phyloP scores from a whole-genome alignment of 371 early-diverging fungal species.

The Rhizopus arrhizus region DNA sequence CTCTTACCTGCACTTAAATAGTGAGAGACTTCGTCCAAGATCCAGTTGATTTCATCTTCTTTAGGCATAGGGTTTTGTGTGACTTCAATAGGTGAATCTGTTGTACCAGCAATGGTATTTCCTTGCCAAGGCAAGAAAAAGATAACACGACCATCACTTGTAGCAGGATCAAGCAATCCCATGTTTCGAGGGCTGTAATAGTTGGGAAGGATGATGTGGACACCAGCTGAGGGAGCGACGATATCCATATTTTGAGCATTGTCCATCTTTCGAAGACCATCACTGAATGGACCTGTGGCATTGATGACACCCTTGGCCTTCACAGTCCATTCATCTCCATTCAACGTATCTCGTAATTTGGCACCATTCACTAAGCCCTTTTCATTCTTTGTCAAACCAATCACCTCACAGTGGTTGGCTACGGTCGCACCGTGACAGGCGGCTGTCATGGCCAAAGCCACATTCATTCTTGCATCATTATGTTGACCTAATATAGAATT shows the following conservation, averaged over 20 bases:
- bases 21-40: constrained; percentile 91
- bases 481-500: constrained; percentile 73
- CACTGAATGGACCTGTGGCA: constrained; percentile 72
- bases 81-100: constrained; percentile 89
- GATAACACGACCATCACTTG: constrained; percentile 97
- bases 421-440: constrained; percentile 92
- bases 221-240: constrained; percentile 95
- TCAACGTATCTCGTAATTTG: constrained; percentile 81
- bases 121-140: constrained; percentile 99
- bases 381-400: constrained; percentile 77
- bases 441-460: constrained; percentile 94
- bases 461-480: constrained; percentile 98
- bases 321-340: constrained; percentile 88
- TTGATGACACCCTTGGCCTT: constrained; percentile 94
- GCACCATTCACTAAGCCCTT: constrained; percentile 78
- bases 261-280: constrained; percentile 90
- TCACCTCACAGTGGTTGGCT: constrained; percentile 95
- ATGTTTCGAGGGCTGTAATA: constrained; percentile 94
- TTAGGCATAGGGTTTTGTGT: constrained; percentile 84
- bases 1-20: constrained; percentile 77
- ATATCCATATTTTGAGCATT: constrained; percentile 74
- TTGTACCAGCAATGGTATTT: constrained; percentile 97
- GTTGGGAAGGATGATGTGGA: constrained; percentile 95
- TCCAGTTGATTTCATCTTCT: constrained; percentile 96
- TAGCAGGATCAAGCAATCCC: constrained; percentile 98